Base-by-base conservation (phyloP, 2,329 filamentous ascomycete genomes). In the Arthrocladium fulminans region DNA sequence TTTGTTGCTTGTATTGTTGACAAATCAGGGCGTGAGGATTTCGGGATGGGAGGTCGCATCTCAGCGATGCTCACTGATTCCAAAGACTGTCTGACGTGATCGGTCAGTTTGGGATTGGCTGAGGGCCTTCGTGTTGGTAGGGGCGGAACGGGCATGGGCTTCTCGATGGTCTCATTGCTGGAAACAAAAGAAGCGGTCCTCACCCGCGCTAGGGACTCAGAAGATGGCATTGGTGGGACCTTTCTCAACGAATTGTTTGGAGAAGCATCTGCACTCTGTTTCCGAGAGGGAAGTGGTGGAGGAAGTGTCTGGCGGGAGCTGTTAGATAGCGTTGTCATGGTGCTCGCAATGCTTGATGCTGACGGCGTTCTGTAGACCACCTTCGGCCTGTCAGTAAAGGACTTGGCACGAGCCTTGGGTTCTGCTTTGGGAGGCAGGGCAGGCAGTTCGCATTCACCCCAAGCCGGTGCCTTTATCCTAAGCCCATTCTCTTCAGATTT, bases 21-120 rank as follows among this genome's bases (percentile, higher is more conserved):
- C 2, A 81, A 66, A 62, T 81, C 74, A n/a, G 79, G 78, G 35
- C 76, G 68, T 20, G 77, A 77, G 17, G 67, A 65, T 22, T 70
- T 57, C 6, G 79, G 78, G 9, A 81, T 61, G 1, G 77, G 77
- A 2, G 78, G 67, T 19, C 67, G 67, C 20, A 37, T 10, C 15
- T 41, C 19, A 3, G 24, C 9, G 6, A 20, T 3, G 9, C 15
- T 5, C 5, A 32, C 23, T 13, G 13, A 20, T 13, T 41, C 37
- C 19, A 48, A 19, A 20, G n/a, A n/a, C 2, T 42, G 3, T 13
- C 8, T 42, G 2, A 20, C 37, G n/a, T 41, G 35, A 5, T 40
- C 27, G 24, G 22, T n/a, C 23, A 17, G 49, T 7, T 9, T 20
- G 8, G 43, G 19, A 3, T 38, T 44, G 3, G 29, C 27, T 35